Evolutionary conservation across 495 filamentous ascomycete genomes (phyloP), one percentile per base, ranked within the genome.

Genomic region (Penicillium atrosanguineum): DNA sequence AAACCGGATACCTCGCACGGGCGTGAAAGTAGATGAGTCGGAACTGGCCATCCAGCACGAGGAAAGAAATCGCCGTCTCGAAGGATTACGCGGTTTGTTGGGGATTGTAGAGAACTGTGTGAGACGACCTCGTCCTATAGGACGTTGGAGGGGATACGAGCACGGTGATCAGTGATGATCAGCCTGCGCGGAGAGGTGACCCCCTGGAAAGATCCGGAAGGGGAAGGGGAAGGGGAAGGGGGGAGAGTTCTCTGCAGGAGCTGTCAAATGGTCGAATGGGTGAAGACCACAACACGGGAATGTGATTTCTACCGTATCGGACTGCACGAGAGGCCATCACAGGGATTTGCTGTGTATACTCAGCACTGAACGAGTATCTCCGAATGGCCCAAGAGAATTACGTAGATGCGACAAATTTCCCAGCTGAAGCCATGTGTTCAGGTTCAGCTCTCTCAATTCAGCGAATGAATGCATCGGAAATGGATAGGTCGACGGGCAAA

Each of bases 361-460:
- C 23, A 23, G 23, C 23, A 47, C 26, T 52, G 47, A 48, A 43
- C 48, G 43, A 52, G 37, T 34, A 34, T 12, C 23, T 2, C 23
- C 23, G 23, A 23, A 23, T 23, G 23, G 23, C 23, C 23, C 2
- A 5, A 42, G n/a, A 18, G 15, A 20, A 40, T n/a, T 16, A 23
- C 38, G 20, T 42, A 21, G 39, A 42, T 42, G 15, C 15, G 8
- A 12, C 16, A 3, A n/a, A 20, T 12, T 40, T 3, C 23, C 23
- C 42, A 44, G 42, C 25, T 25, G 11, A 1, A 21, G 36, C 44
- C 52, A 44, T 48, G 52, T 54, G 52, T 48, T 40, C 44, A 18
- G 34, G 53, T 41, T 56, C 58, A 61, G 53, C 50, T 61, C 53
- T 56, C 34, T 14, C 19, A 16, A 21, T 39, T 37, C 31, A 44